A percentile compares a stretch with the other conserved stretches of the same genome.
Conservation (phyloP, 441 rosid genomes). For the Theobroma grandiflorum region DNA sequence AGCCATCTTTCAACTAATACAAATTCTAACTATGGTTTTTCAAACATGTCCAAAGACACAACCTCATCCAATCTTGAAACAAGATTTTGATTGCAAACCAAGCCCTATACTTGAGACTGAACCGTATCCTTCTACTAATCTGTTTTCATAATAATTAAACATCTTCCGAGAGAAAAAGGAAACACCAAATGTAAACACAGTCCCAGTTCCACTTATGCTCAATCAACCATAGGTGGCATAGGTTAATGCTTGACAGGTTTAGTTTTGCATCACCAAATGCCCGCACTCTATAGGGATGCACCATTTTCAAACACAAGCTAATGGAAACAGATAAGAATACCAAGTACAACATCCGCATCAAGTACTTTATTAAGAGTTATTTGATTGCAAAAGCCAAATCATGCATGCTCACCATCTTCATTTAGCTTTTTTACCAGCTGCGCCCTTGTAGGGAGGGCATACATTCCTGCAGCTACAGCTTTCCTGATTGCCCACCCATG, state of each 20-base stretch:
- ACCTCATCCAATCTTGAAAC: slow-evolving; percentile 7
- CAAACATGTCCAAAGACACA: slow-evolving; percentile 4
- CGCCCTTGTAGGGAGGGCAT: slow-evolving; percentile 83
- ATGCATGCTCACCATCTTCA: slow-evolving; percentile 75
- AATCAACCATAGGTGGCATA: not conserved
- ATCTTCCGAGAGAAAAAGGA: not conserved
- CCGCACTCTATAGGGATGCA: not conserved
- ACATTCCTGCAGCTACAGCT: slow-evolving; percentile 96
- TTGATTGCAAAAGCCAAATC: slow-evolving; percentile 29
- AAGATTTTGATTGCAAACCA: not conserved
- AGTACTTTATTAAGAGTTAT: not conserved
- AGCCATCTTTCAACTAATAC: not conserved
- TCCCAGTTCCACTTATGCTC: not conserved
- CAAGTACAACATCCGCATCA: not conserved
- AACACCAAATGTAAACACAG: not conserved
- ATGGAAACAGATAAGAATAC: not conserved
- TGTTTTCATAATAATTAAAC: not conserved
- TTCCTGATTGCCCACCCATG: slow-evolving; percentile 95
- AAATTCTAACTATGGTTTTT: not conserved
- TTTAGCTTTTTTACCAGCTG: slow-evolving; percentile 79
- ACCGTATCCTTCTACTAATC: not conserved
- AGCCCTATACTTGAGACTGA: not conserved
- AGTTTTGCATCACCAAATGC: not conserved
- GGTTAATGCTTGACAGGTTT: not conserved
- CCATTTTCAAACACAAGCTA: slow-evolving; percentile 1